Evolutionary conservation across 768 basidiomycete genomes (phyloP).

Genomic region (Calocera viscosa): DNA sequence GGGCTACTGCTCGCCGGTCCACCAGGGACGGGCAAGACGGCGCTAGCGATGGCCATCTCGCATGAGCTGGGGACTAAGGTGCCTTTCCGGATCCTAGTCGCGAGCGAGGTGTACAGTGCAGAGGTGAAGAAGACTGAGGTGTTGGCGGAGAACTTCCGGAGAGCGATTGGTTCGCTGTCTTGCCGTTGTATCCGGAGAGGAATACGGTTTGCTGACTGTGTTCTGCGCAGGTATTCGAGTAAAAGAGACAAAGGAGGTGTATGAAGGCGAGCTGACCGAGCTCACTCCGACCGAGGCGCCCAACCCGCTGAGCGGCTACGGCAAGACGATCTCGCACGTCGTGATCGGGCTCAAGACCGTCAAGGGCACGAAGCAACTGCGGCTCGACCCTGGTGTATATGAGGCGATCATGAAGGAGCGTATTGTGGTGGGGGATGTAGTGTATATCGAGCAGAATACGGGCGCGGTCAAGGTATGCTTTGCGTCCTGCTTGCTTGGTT

Average conservation of each 20-base stretch:
- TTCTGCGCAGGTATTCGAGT: constrained; percentile 69
- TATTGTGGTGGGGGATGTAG: constrained; percentile 90
- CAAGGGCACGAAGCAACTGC: constrained; percentile 85
- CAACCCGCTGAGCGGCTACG: constrained; percentile 93
- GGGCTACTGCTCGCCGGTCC: constrained; percentile 87
- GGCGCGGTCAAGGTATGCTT: constrained; percentile 82
- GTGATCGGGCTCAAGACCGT: constrained; percentile 90
- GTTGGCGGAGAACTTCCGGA: constrained; percentile 80
- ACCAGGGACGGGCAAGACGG: constrained; percentile 97
- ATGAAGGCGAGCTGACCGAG: constrained; percentile 97
- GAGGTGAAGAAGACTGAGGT: constrained; percentile 99
- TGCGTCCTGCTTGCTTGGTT: background rate
- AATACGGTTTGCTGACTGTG: background rate
- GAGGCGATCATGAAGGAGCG: constrained; percentile 96
- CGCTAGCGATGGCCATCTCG: constrained; percentile 85
- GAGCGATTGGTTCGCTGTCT: constrained; percentile 74
- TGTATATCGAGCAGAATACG: constrained; percentile 86
- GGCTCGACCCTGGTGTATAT: constrained; percentile 89
- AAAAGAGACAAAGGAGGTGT: constrained; percentile 98
- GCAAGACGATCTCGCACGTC: constrained; percentile 98
- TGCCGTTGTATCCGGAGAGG: background rate
- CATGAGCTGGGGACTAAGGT: constrained; percentile 92
- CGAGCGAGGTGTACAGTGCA: constrained; percentile 88
- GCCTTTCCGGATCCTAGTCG: constrained; percentile 98
- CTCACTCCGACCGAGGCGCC: constrained; percentile 92